phyloP scores from a whole-genome alignment of 2,329 filamentous ascomycete species.

The Cladosporium oxysporum region DNA sequence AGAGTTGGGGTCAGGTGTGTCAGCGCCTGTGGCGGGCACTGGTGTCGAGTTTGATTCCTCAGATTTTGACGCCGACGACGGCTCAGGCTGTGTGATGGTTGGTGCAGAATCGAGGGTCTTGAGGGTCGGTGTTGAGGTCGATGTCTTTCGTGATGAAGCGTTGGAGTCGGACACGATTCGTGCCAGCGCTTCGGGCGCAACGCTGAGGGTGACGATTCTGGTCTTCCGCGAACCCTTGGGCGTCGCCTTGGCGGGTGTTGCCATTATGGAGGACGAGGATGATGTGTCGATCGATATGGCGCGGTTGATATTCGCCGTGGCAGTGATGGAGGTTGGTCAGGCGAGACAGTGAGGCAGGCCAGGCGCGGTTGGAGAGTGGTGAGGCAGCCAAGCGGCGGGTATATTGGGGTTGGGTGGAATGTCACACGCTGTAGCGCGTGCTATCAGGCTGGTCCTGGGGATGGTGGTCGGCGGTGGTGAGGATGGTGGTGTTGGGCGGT shows the following conservation, averaged over 20 bases:
- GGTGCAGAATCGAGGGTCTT: conserved; percentile 4
- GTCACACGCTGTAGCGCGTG: conserved; percentile 12
- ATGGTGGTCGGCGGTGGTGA: background rate
- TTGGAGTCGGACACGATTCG: conserved; percentile 5
- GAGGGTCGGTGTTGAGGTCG: background rate
- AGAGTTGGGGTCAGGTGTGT: conserved; percentile 40
- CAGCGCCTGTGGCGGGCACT: conserved; percentile 35
- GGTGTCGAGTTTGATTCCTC: conserved; percentile 47
- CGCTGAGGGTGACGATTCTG: conserved; percentile 17
- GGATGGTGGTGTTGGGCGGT: conserved; percentile 3
- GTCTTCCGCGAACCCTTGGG: conserved; percentile 20
- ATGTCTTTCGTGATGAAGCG: conserved; percentile 16
- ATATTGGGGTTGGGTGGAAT: conserved; percentile 17
- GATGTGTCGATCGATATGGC: background rate
- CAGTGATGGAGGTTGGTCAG: background rate
- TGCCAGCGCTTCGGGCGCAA: conserved; percentile 17
- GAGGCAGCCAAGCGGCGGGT: conserved; percentile 7
- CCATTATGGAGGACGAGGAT: conserved; percentile 4
- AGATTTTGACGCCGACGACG: conserved; percentile 35
- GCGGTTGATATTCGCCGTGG: background rate
- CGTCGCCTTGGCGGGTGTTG: conserved; percentile 13
- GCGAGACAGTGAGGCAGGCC: background rate
- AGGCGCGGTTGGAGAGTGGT: conserved; percentile 4
- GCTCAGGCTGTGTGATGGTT: conserved; percentile 16
- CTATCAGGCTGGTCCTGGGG: conserved; percentile 8